These are phyloP conservation scores for Conringia planisiliqua DNA, from an alignment of 345 rosid species.

Conservation along the genomic window DNA sequence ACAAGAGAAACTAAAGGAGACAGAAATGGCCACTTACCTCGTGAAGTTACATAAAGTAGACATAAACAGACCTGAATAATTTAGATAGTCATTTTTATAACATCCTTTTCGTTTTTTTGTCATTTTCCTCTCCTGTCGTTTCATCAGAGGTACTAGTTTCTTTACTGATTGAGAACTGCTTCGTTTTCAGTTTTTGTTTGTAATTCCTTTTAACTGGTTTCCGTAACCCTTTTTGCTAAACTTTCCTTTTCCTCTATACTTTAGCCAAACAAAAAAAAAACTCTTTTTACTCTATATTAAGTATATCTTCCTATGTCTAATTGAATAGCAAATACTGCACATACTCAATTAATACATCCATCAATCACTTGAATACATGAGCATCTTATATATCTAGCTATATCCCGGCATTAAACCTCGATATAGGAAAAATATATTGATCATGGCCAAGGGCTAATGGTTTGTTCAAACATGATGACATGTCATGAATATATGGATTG, in stretches of 20 bases:
- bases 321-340: neutral
- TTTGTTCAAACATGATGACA: neutral
- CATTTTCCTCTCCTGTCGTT: conserved; percentile 26
- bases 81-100: conserved; percentile 8
- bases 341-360: neutral
- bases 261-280: neutral
- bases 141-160: conserved; percentile 7
- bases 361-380: neutral
- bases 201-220: neutral
- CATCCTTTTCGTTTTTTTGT: conserved; percentile 8
- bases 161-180: conserved; percentile 17
- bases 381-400: neutral
- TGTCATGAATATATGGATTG: neutral
- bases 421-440: neutral
- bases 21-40: conserved; percentile 32
- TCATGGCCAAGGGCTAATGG: neutral
- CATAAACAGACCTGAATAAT: conserved; percentile 25
- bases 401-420: neutral
- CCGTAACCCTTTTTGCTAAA: too few relatives aligned
- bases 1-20: conserved; percentile 27
- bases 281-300: neutral
- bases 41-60: conserved; percentile 26
- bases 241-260: neutral
- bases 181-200: neutral
- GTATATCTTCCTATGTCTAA: neutral